Percentiles rank a stretch among this genome's conserved stretches.
phyloP scores from a whole-genome alignment of 2,329 filamentous ascomycete species.

The Macrophomina pseudophaseolina region DNA sequence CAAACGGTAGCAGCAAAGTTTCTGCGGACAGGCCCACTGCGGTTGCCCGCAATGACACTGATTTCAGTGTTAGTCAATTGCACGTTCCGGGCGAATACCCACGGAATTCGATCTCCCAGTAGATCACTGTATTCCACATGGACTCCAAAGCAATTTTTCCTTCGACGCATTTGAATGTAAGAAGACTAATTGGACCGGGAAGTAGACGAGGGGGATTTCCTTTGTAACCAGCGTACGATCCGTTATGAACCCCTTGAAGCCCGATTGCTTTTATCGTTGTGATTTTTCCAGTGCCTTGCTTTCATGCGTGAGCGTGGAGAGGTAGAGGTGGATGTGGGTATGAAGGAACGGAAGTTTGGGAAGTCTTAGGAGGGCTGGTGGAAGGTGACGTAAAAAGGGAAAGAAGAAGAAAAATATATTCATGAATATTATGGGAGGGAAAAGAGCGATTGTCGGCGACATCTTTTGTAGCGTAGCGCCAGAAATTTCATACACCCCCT shows the following conservation, averaged over 20 bases:
- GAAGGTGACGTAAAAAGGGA: background rate
- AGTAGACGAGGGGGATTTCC: background rate
- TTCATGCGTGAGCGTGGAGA: background rate
- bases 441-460: background rate
- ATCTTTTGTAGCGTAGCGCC: background rate
- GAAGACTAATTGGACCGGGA: background rate
- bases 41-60: conserved; percentile 52
- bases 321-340: background rate
- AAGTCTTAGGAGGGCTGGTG: background rate
- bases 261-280: background rate
- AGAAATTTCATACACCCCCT: background rate
- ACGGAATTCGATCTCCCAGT: conserved; percentile 12
- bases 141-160: background rate
- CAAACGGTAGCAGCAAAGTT: conserved; percentile 3
- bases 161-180: background rate
- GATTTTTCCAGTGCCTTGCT: conserved; percentile 2
- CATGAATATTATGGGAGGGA: background rate
- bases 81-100: conserved; percentile 74
- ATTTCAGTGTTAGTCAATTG: conserved; percentile 64
- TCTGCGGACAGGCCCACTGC: conserved; percentile 48
- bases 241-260: conserved; percentile 13
- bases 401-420: background rate
- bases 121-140: background rate
- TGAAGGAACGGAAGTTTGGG: background rate
- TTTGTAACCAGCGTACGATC: conserved; percentile 8